phyloP scores from a whole-genome alignment of 345 rosid genomes.

The Rubroshorea leprosula region DNA sequence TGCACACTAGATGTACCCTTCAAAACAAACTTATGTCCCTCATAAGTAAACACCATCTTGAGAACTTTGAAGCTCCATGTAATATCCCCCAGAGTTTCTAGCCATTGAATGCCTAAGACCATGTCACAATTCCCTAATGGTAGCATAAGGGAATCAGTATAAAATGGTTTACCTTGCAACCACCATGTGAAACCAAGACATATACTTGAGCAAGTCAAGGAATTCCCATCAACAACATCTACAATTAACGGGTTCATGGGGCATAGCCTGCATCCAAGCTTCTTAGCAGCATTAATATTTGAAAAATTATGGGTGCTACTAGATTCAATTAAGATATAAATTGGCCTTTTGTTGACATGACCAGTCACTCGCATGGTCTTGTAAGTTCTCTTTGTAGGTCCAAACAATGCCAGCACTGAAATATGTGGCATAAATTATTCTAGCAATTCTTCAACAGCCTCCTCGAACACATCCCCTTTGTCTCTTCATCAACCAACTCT shows the following conservation, averaged over 20 bases:
- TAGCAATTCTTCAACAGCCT: too few relatives aligned
- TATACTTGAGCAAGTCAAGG: too few relatives aligned
- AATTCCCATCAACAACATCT: not conserved
- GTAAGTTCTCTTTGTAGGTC: too few relatives aligned
- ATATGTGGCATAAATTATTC: too few relatives aligned
- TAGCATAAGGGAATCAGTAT: not conserved
- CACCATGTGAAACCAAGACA: not conserved
- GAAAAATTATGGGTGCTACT: not conserved
- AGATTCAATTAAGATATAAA: not conserved
- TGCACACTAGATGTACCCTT: too few relatives aligned
- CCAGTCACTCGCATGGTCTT: too few relatives aligned
- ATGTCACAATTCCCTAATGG: not conserved
- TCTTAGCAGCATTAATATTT: not conserved
- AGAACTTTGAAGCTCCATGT: not conserved
- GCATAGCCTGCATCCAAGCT: not conserved
- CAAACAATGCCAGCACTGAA: too few relatives aligned
- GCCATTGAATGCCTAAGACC: not conserved
- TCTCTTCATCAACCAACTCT: too few relatives aligned
- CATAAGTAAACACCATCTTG: not conserved
- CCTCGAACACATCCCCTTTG: too few relatives aligned
- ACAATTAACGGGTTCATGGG: not conserved
- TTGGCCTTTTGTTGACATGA: too few relatives aligned
- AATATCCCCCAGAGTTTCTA: not conserved
- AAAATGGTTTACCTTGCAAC: not conserved
- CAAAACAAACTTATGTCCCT: not conserved